Evolutionary conservation across 345 rosid species (phyloP).

Genomic region (Linum lewisii): DNA sequence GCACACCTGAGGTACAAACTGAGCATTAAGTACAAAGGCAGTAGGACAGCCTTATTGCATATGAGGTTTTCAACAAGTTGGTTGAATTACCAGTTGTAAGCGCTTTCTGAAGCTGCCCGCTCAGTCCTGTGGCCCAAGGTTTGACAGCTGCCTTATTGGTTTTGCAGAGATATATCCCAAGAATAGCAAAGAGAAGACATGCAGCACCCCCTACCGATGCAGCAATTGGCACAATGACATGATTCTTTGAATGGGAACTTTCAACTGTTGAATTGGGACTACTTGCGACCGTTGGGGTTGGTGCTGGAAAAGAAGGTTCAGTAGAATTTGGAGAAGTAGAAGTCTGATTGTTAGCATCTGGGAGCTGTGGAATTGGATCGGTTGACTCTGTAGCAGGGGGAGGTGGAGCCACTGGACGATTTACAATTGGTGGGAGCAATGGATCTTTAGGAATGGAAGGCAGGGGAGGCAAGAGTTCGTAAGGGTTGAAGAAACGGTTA

Average conservation of each 20-base stretch:
- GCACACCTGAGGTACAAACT: slow-evolving; percentile 45
- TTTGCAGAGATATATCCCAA: slow-evolving; percentile 32
- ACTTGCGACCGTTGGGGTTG: slow-evolving; percentile 8
- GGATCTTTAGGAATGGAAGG: slow-evolving; percentile 17
- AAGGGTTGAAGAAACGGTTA: slow-evolving; percentile 9
- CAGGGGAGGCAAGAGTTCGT: slow-evolving; percentile 15
- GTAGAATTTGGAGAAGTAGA: slow-evolving; percentile 20
- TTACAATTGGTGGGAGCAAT: slow-evolving; percentile 12
- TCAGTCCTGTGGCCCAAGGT: slow-evolving; percentile 86
- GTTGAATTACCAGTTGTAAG: slow-evolving; percentile 51
- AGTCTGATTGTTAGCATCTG: background rate
- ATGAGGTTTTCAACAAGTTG: no score
- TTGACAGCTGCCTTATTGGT: slow-evolving; percentile 62
- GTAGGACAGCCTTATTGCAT: background rate
- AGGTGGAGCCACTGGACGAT: background rate
- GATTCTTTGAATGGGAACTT: slow-evolving; percentile 22
- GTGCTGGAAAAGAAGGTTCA: slow-evolving; percentile 16
- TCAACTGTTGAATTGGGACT: slow-evolving; percentile 2
- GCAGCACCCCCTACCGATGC: slow-evolving; percentile 38
- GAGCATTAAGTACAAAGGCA: background rate
- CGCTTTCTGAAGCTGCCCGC: slow-evolving; percentile 83
- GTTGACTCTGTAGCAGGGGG: background rate
- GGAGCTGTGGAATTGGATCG: slow-evolving; percentile 23
- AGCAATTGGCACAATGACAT: slow-evolving; percentile 15
- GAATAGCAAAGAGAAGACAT: slow-evolving; percentile 26